Evolutionary conservation across 83 land plant species (phyloP), one percentile per base, ranked within the genome.

Genomic region (Larix sibirica): DNA sequence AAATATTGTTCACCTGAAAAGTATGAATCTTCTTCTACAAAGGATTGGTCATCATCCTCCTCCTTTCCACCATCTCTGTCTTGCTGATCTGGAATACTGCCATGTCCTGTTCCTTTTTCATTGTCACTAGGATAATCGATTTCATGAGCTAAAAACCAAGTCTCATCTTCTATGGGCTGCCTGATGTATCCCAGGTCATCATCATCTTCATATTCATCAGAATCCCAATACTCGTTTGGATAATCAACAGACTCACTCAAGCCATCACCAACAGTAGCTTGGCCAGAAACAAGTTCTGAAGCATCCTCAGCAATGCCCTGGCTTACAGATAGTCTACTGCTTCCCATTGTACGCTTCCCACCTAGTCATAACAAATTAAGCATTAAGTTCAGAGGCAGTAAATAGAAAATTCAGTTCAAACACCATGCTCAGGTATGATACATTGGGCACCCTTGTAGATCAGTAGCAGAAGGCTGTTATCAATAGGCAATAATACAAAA

Each of bases 171-270:
- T 74, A 96, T 98, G 26, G 98, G 95, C 82, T 94, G 97, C 83
- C 97, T 89, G 86, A 83, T 90, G 83, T 93, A 96, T 23, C 99
- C 98, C 50, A 94, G 94, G 88, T 96, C 97, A 26, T 98, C 97
- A 81, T 98, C 98, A 84, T 97, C 98, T 50, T 96, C 96, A 85
- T 98, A 96, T 81, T 96, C 92, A 89, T 98, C 99, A 59, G 96
- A 98, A 79, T 96, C 98, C 97, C 98, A 98, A 82, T 94, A 96
- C 62, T 98, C 99, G 86, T 94, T 93, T 66, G 94, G 92, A 82
- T 90, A 97, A 80, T 95, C 96, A 79, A 88, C 78, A 42, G 98
- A 89, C 63, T 94, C 95, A 83, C 93, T 94, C 83, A 90, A 89
- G 6, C 94, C 92, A 87, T 96, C 97, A 77, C 96, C 99, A 69